A percentile compares a stretch with the other conserved stretches of the same genome.
Evolutionary conservation across 2,329 filamentous ascomycete genomes (phyloP).

Genomic region (Xylariaceae sp.): DNA sequence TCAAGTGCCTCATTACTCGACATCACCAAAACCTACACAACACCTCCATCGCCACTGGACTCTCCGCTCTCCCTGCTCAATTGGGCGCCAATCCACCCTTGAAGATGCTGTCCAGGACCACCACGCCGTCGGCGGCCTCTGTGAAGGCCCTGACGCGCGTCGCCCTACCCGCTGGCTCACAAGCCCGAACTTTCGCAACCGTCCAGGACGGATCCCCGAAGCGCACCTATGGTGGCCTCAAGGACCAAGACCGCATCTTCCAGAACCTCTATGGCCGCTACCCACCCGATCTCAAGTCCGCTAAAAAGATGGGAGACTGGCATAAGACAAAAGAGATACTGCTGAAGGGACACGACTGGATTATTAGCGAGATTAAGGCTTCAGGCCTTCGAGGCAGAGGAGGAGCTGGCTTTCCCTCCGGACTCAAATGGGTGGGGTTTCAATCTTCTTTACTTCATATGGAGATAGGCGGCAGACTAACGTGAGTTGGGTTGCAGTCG

Average conservation of each 20-base stretch:
- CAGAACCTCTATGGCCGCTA: conserved; percentile 97
- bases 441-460: background rate
- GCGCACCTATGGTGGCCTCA: conserved; percentile 81
- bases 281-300: conserved; percentile 87
- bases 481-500: conserved; percentile 61
- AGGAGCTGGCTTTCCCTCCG: conserved; percentile 96
- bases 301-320: conserved; percentile 99
- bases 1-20: conserved; percentile 40
- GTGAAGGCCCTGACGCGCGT: conserved; percentile 48
- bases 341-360: conserved; percentile 97
- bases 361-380: conserved; percentile 96
- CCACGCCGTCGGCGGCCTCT: conserved; percentile 48
- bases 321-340: conserved; percentile 99
- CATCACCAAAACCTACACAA: conserved; percentile 34
- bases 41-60: conserved; percentile 33
- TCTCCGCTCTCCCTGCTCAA: conserved; percentile 43
- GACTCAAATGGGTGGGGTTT: conserved; percentile 91
- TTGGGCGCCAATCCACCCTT: conserved; percentile 43
- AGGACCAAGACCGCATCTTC: conserved; percentile 98
- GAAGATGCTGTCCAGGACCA: conserved; percentile 52
- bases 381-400: conserved; percentile 95
- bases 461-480: background rate
- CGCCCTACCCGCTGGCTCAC: conserved; percentile 46
- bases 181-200: conserved; percentile 77
- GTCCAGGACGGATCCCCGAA: conserved; percentile 74